Conservation (phyloP, 2,329 filamentous ascomycete genomes). For the Boeremia exigua region DNA sequence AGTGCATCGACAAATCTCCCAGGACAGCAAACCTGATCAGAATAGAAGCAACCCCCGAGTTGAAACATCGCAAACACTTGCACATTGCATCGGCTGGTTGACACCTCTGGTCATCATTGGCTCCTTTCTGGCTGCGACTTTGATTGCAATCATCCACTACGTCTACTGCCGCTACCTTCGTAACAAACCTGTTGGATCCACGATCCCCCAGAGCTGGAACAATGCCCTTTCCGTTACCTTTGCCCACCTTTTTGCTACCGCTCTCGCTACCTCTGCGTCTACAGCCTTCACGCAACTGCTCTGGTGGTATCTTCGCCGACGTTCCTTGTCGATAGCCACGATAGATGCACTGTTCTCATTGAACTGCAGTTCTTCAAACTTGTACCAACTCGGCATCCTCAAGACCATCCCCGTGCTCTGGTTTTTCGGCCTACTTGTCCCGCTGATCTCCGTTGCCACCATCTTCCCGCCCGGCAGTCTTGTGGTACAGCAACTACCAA, state of each 20-base stretch:
- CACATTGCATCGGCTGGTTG: not conserved
- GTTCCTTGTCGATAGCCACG: not conserved
- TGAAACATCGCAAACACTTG: too few species aligned
- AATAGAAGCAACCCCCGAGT: not conserved
- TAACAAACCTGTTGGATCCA: not conserved
- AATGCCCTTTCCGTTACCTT: not conserved
- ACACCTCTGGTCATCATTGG: not conserved
- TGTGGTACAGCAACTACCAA: not conserved
- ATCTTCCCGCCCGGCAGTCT: not conserved
- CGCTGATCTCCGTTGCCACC: not conserved
- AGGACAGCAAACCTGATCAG: not conserved
- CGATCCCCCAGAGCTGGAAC: not conserved
- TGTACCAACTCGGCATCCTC: not conserved
- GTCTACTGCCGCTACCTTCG: not conserved
- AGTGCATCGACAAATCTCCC: not conserved
- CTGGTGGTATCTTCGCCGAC: not conserved
- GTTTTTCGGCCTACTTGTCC: not conserved
- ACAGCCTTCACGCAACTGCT: not conserved
- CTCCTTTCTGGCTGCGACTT: not conserved
- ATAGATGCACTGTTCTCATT: not conserved
- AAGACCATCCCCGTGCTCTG: not conserved
- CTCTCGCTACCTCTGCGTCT: not conserved
- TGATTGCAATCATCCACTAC: not conserved
- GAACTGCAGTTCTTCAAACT: not conserved
- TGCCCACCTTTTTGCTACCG: not conserved